A percentile compares a stretch with the other conserved stretches of the same genome.
Evolutionary conservation across 768 basidiomycete genomes (phyloP).

Genomic region (Austroboletus eburneus): DNA sequence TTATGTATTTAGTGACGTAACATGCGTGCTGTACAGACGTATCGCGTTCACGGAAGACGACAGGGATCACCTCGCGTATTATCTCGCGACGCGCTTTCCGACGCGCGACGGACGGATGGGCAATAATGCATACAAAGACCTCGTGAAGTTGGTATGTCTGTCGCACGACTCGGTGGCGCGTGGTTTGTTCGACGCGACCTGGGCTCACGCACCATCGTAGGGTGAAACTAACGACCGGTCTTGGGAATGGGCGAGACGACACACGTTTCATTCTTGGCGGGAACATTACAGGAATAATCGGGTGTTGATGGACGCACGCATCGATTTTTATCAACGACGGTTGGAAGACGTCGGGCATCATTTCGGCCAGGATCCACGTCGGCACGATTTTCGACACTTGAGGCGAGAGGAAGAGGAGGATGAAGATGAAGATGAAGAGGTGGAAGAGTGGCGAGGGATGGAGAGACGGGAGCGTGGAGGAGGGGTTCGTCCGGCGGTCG

Average conservation of each 20-base stretch:
- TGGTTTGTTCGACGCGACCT: too few species aligned
- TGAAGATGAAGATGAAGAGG: constrained; percentile 4
- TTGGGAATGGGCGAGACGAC: constrained; percentile 36
- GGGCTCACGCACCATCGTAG: constrained; percentile 5
- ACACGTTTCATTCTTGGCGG: constrained; percentile 61
- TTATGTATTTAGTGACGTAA: too few species aligned
- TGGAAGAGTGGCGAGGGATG: constrained; percentile 4
- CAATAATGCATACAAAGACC: constrained; percentile 40
- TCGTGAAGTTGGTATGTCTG: constrained; percentile 49
- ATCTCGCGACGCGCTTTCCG: constrained; percentile 47
- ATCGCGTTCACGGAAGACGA: constrained; percentile 38
- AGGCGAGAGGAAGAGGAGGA: constrained; percentile 7
- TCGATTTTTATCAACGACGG: constrained; percentile 29
- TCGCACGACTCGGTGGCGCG: too few species aligned
- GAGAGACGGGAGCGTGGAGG: neutral
- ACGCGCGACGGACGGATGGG: constrained; percentile 43
- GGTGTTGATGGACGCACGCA: constrained; percentile 37
- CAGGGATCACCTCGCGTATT: constrained; percentile 40
- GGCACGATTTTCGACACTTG: constrained; percentile 1
- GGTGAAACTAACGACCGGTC: constrained; percentile 35
- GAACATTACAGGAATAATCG: constrained; percentile 51
- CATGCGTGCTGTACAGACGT: constrained; percentile 6
- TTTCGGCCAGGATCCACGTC: constrained; percentile 23
- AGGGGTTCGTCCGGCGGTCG: neutral
- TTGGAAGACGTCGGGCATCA: constrained; percentile 16